A percentile compares a stretch with the other conserved stretches of the same genome.
These are phyloP conservation scores for Thuja plicata DNA, from an alignment of 83 land plant species.

Conservation along the genomic window DNA sequence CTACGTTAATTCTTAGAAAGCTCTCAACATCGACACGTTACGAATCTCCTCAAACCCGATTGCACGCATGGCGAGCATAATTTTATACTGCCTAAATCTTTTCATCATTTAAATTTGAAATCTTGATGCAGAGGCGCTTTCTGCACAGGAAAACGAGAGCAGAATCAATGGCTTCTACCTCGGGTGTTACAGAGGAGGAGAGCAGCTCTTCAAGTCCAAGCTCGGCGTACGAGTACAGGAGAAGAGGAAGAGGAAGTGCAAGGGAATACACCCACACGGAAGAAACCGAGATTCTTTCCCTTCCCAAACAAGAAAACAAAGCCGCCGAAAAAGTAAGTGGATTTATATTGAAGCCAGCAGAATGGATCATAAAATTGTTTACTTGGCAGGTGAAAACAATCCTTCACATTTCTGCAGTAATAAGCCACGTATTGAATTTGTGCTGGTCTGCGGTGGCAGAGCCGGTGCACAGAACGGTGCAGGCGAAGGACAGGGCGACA, in stretches of 20 bases:
- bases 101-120: background rate
- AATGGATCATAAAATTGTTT: constrained; percentile 17
- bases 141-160: background rate
- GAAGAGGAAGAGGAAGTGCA: background rate
- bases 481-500: constrained; percentile 20
- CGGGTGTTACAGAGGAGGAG: background rate
- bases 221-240: background rate
- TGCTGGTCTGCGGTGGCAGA: constrained; percentile 21
- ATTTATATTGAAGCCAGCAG: constrained; percentile 3
- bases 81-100: too few relatives aligned
- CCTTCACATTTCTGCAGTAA: background rate
- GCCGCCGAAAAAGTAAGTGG: background rate
- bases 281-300: background rate
- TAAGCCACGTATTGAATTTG: constrained; percentile 20
- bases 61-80: too few relatives aligned
- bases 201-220: background rate
- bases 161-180: background rate
- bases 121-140: background rate
- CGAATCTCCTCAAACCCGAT: too few relatives aligned
- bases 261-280: background rate
- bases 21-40: too few relatives aligned
- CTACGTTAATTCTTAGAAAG: too few relatives aligned
- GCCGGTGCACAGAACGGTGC: constrained; percentile 21
- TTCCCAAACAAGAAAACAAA: background rate
- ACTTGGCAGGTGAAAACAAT: background rate